Percentiles rank a stretch among this genome's conserved stretches.
Evolutionary conservation across 129 eudicot genomes (phyloP).

Genomic region (Oenanthe sinensis): DNA sequence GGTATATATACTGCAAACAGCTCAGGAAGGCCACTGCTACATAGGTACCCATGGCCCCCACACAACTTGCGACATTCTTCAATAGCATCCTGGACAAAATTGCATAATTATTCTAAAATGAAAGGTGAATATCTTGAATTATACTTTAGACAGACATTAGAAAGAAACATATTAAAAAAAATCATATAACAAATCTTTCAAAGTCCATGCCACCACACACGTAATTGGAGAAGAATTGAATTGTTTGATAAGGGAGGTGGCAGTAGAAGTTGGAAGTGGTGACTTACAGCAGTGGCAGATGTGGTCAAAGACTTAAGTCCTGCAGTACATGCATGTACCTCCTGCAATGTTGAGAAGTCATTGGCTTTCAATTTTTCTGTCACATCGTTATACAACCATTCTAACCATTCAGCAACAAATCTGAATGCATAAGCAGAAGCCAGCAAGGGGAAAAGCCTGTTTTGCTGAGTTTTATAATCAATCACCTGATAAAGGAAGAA

Average conservation of each 20-base stretch:
- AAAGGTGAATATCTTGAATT: neutral
- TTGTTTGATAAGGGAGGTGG: neutral
- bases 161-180: neutral
- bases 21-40: slow-evolving; percentile 97
- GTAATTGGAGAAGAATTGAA: neutral
- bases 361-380: too few relatives aligned
- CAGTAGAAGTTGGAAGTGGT: neutral
- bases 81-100: slow-evolving; percentile 63
- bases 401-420: too few relatives aligned
- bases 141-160: neutral
- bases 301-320: too few relatives aligned
- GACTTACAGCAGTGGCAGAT: too few relatives aligned
- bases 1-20: slow-evolving; percentile 95
- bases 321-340: too few relatives aligned
- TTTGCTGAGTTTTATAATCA: too few relatives aligned
- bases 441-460: too few relatives aligned
- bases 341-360: too few relatives aligned
- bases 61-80: slow-evolving; percentile 93
- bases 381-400: too few relatives aligned
- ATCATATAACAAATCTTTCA: neutral
- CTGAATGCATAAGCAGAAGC: too few relatives aligned
- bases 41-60: slow-evolving; percentile 97
- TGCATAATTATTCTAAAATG: neutral
- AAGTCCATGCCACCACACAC: neutral
- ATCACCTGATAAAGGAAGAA: too few relatives aligned